These are phyloP conservation scores for Akanthomyces lecanii DNA, from an alignment of 2,329 filamentous ascomycete species.

Conservation along the genomic window DNA sequence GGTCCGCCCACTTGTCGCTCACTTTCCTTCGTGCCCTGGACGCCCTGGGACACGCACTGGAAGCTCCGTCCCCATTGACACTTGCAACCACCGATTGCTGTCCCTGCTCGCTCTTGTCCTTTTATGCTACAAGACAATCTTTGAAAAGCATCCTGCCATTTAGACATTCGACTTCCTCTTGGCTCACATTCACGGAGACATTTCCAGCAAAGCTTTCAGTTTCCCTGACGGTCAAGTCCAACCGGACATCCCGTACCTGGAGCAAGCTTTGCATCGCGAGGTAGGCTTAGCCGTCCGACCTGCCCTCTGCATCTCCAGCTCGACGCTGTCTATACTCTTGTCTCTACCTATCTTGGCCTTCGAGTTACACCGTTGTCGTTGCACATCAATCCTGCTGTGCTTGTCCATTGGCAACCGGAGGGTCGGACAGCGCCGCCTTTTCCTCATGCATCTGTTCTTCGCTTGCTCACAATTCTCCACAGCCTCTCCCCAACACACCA, in stretches of 20 bases:
- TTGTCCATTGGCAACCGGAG: slow-evolving; percentile 7
- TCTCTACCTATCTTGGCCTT: not conserved
- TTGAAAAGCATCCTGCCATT: not conserved
- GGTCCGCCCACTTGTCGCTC: not conserved
- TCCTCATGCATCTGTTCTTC: slow-evolving; percentile 12
- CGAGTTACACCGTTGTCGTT: slow-evolving; percentile 15
- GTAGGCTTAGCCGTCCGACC: slow-evolving; percentile 10
- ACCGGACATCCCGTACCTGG: not conserved
- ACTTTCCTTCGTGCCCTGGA: slow-evolving; percentile 2
- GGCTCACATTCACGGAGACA: not conserved
- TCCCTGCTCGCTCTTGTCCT: slow-evolving; percentile 9
- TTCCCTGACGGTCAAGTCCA: not conserved
- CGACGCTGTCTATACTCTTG: not conserved
- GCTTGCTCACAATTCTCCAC: slow-evolving; percentile 5
- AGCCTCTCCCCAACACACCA: not conserved
- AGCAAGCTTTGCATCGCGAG: slow-evolving; percentile 6
- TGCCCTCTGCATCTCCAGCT: slow-evolving; percentile 1
- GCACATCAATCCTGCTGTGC: slow-evolving; percentile 15
- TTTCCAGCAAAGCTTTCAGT: not conserved
- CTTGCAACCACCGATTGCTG: slow-evolving; percentile 4
- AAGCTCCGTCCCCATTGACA: slow-evolving; percentile 7
- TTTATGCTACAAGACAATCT: not conserved
- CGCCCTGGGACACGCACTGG: not conserved
- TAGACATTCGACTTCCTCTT: not conserved
- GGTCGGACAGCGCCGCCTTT: slow-evolving; percentile 11